These are phyloP conservation scores for Alternaria arbusti DNA, from an alignment of 2,329 filamentous ascomycete species.

Conservation along the genomic window DNA sequence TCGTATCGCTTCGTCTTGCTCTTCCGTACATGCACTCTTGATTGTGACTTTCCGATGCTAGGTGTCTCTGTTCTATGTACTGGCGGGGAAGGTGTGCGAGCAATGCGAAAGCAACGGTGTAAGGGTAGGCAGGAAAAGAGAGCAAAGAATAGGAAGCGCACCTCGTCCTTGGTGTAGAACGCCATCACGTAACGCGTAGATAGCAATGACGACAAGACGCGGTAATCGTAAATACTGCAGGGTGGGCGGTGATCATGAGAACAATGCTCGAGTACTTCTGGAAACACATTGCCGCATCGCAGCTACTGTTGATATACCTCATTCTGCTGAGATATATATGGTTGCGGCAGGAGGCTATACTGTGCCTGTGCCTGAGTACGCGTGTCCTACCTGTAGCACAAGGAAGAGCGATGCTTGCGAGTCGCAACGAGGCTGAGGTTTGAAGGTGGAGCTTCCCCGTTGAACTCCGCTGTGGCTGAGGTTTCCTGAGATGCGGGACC, in stretches of 20 bases:
- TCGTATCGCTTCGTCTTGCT: neutral
- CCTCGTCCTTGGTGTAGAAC: slow-evolving; percentile 24
- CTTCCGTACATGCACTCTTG: neutral
- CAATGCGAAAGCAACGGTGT: slow-evolving; percentile 24
- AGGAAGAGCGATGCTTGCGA: slow-evolving; percentile 3
- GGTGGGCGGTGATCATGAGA: slow-evolving; percentile 15
- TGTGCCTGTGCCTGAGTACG: slow-evolving; percentile 1
- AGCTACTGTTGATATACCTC: neutral
- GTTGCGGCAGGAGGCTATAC: slow-evolving; percentile 4
- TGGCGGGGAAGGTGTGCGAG: slow-evolving; percentile 6
- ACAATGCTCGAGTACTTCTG: neutral
- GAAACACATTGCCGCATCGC: neutral
- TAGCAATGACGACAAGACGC: slow-evolving; percentile 33
- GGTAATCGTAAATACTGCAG: slow-evolving; percentile 22
- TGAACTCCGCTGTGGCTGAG: slow-evolving; percentile 20
- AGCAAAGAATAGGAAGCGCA: slow-evolving; percentile 36
- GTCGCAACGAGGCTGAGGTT: slow-evolving; percentile 14
- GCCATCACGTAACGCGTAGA: slow-evolving; percentile 21
- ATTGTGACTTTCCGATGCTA: neutral
- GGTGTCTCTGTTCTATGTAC: slow-evolving; percentile 4
- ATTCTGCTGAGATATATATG: neutral
- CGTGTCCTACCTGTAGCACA: neutral
- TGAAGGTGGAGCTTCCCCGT: slow-evolving; percentile 16
- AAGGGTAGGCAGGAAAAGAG: slow-evolving; percentile 36
- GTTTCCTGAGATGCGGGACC: slow-evolving; percentile 12